A percentile compares a stretch with the other conserved stretches of the same genome.
Conservation (phyloP, 352 stramenopile genomes). For the Phytophthora ohioensis region DNA sequence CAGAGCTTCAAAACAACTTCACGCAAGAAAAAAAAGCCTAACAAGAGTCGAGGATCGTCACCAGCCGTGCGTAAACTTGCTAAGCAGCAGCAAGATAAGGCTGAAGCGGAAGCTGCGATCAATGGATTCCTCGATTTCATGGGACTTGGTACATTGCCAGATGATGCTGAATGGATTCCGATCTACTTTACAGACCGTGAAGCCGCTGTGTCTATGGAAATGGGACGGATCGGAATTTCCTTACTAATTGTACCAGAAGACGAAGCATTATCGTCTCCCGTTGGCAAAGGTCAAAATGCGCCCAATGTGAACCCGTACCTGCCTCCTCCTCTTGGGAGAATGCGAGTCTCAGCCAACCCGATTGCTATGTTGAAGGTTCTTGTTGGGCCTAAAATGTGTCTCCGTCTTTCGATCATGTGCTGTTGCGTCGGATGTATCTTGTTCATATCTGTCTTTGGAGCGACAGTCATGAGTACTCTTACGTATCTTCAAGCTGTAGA, state of each 20-base stretch:
- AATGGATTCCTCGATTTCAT: slow-evolving; percentile 78
- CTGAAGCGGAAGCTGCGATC: slow-evolving; percentile 63
- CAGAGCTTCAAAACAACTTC: slow-evolving; percentile 19
- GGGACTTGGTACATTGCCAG: slow-evolving; percentile 73
- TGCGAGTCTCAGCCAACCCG: slow-evolving; percentile 86
- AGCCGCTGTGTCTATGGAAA: slow-evolving; percentile 65
- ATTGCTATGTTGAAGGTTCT: slow-evolving; percentile 84
- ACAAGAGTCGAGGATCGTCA: slow-evolving; percentile 24
- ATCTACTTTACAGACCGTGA: slow-evolving; percentile 84
- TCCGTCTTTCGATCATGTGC: slow-evolving; percentile 53
- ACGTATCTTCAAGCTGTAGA: slow-evolving; percentile 52
- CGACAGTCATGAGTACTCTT: slow-evolving; percentile 81
- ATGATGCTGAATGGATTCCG: slow-evolving; percentile 79
- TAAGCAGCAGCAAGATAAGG: slow-evolving; percentile 59
- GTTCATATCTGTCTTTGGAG: slow-evolving; percentile 75
- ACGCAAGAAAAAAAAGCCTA: neutral
- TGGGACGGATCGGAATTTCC: slow-evolving; percentile 72
- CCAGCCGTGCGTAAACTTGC: slow-evolving; percentile 24
- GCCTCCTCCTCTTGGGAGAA: slow-evolving; percentile 84
- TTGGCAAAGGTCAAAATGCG: slow-evolving; percentile 81
- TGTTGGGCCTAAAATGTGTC: slow-evolving; percentile 66
- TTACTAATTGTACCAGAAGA: slow-evolving; percentile 89
- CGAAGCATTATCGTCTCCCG: slow-evolving; percentile 71
- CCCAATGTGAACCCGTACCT: slow-evolving; percentile 94
- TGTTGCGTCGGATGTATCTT: slow-evolving; percentile 69